Evolutionary conservation across 106 monocot genomes (phyloP).

Genomic region (Dendrobium nobile): DNA sequence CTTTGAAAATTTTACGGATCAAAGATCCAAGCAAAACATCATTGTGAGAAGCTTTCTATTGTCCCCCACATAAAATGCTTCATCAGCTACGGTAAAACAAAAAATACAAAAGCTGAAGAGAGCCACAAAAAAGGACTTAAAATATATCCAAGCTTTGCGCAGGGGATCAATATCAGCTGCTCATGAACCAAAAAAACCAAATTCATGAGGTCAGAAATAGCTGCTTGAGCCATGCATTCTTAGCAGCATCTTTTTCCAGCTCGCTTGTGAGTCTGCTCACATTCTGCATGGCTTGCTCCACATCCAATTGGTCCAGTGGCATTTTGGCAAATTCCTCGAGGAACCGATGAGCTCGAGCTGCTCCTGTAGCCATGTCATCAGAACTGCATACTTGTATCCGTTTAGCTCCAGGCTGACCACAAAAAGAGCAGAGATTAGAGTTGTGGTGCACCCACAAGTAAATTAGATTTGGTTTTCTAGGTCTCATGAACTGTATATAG

Average conservation of each 20-base stretch:
- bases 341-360: conserved; percentile 18
- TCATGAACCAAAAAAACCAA: too few species aligned
- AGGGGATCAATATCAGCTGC: too few species aligned
- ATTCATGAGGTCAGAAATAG: conserved; percentile 8
- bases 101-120: too few species aligned
- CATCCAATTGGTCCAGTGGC: conserved; percentile 15
- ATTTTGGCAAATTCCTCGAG: conserved; percentile 17
- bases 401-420: not conserved
- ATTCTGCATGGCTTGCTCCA: conserved; percentile 16
- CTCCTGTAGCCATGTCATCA: not conserved
- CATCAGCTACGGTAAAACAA: too few species aligned
- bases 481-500: too few species aligned
- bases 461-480: not conserved
- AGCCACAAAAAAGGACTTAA: too few species aligned
- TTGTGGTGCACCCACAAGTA: not conserved
- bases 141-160: too few species aligned
- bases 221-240: conserved; percentile 21
- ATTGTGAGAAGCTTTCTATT: too few species aligned
- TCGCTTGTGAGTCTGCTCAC: conserved; percentile 4
- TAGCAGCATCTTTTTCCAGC: conserved; percentile 16
- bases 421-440: not conserved
- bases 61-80: too few species aligned
- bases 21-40: too few species aligned
- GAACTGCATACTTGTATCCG: not conserved
- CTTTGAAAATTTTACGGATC: too few species aligned